Evolutionary conservation across 768 basidiomycete genomes (phyloP).

Genomic region (Tylopilus sp.): DNA sequence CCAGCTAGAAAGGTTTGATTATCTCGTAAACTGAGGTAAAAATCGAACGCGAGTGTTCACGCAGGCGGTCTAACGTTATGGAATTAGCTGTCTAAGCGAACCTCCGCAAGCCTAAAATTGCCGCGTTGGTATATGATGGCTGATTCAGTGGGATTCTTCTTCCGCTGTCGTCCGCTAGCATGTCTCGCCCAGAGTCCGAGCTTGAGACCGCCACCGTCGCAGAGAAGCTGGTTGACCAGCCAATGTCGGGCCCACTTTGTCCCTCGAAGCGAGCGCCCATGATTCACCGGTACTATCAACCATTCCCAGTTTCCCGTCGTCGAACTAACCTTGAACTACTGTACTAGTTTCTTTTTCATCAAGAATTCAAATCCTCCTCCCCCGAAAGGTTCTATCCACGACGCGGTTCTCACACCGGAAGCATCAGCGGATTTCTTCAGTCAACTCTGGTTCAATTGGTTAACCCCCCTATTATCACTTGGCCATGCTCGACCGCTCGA

Average conservation of each 20-base stretch:
- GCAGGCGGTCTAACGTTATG: no score
- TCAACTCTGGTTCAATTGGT: constrained; percentile 69
- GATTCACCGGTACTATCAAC: constrained; percentile 2
- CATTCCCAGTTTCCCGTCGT: not conserved
- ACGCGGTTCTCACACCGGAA: constrained; percentile 64
- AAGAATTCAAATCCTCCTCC: constrained; percentile 31
- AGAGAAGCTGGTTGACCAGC: not conserved
- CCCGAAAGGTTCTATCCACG: constrained; percentile 53
- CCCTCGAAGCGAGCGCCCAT: not conserved
- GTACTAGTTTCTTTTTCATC: constrained; percentile 13
- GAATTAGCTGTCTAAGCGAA: no score
- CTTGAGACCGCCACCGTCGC: not conserved
- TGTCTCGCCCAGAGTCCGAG: constrained; percentile 4
- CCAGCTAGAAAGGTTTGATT: no score
- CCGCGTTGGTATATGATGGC: no score
- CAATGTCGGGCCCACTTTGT: not conserved
- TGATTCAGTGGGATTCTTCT: no score
- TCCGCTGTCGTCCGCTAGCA: not conserved
- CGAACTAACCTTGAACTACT: not conserved
- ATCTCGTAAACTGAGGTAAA: no score
- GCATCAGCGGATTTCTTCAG: constrained; percentile 56
- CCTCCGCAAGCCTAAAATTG: no score
- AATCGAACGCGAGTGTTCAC: no score
- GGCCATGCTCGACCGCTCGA: constrained; percentile 82
- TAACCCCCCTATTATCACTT: constrained; percentile 66